Base-by-base conservation (phyloP, 139 green algal species). In the Picochlorum costavermella region DNA sequence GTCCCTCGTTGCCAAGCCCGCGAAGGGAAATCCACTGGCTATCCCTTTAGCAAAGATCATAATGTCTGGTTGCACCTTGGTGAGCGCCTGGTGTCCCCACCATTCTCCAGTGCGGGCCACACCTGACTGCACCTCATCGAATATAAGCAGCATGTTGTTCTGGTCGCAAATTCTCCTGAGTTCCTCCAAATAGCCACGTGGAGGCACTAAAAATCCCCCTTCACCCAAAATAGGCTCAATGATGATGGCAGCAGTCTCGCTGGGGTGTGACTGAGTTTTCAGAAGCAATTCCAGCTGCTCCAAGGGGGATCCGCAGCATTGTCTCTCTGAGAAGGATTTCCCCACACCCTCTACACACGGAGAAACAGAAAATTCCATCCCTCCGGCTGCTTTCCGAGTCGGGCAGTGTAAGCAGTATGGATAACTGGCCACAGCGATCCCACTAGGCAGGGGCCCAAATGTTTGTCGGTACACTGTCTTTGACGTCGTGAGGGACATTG, bases 321-420 rank as follows among this genome's bases (percentile, higher is more conserved):
- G 29, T 11, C 81, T 65, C 26, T 74, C 70, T 29, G 63, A 61
- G 26, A 77, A 82, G 8, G 57, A 45, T 26, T 23, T 53, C 4
- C 46, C 46, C 17, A 53, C 46, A 26, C 46, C 46, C n/a, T 71
- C 51, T 62, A 75, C 51, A 37, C 80, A 45, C 2, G 26, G 72
- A 56, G 16, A 53, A 65, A 29, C 51, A 20, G 10, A 17, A 28
- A 14, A 46, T 0, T 17, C 49, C 26, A 81, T 57, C 14, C 73
- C 69, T 5, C 75, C 67, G 3, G 70, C 67, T 12, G 72, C 75
- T 40, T 80, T 71, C 20, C 73, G 61, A 31, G 57, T 71, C 70
- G 84, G 85, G 77, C 86, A 93, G 76, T 92, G 84, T 50, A 95
- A 75, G 81, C 86, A 94, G 77, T 91, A 86, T 20, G 88, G 88